A percentile compares a stretch with the other conserved stretches of the same genome.
phyloP scores from a whole-genome alignment of 768 basidiomycete genomes.

The Leccinum subtestaceum region DNA sequence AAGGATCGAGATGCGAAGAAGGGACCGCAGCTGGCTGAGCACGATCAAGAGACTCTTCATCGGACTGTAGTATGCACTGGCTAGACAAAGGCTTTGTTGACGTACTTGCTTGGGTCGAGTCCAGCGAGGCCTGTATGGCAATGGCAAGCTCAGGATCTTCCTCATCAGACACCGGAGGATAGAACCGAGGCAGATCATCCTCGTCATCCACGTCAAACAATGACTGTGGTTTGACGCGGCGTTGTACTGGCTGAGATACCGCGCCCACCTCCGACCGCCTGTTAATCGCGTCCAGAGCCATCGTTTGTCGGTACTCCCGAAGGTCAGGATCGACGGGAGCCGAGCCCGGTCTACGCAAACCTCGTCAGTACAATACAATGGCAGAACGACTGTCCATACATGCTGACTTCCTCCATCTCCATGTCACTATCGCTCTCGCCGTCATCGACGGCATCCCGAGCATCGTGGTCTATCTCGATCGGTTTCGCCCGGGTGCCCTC shows the following conservation, averaged over 20 bases:
- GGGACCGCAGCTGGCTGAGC: not conserved
- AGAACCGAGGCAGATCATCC: slow-evolving; percentile 33
- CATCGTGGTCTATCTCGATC: slow-evolving; percentile 79
- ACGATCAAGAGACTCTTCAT: not conserved
- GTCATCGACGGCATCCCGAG: slow-evolving; percentile 35
- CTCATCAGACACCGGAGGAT: slow-evolving; percentile 34
- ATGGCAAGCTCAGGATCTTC: slow-evolving; percentile 56
- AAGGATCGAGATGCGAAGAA: not conserved
- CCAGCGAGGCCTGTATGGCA: slow-evolving; percentile 64
- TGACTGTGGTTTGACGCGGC: slow-evolving; percentile 38
- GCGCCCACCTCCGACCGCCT: slow-evolving; percentile 41
- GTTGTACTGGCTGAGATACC: slow-evolving; percentile 29
- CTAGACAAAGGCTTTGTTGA: slow-evolving; percentile 4
- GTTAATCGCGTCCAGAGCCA: slow-evolving; percentile 60
- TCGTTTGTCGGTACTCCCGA: slow-evolving; percentile 55
- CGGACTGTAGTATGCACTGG: slow-evolving; percentile 5
- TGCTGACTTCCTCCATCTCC: slow-evolving; percentile 81
- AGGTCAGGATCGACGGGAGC: slow-evolving; percentile 56
- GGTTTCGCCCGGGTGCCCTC: slow-evolving; percentile 82
- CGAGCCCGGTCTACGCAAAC: slow-evolving; percentile 29
- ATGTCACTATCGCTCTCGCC: slow-evolving; percentile 48
- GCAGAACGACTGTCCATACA: slow-evolving; percentile 44
- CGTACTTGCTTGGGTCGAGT: slow-evolving; percentile 20
- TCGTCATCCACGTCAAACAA: slow-evolving; percentile 57
- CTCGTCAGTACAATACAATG: slow-evolving; percentile 8